These are phyloP conservation scores for Sugiyamaella paludigena DNA, from an alignment of 1,139 yeast genomes.

Conservation along the genomic window DNA sequence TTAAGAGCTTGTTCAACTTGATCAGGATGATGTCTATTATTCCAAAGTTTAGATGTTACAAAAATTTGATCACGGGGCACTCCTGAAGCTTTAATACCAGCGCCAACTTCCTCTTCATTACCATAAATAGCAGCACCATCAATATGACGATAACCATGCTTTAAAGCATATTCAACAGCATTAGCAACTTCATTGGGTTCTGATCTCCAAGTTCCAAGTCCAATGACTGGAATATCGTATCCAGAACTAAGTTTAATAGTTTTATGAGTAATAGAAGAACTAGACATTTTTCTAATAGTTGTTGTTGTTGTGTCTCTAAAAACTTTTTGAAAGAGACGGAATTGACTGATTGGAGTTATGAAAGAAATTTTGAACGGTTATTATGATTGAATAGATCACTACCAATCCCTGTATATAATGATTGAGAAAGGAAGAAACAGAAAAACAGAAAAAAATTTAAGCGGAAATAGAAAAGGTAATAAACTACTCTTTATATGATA, in stretches of 20 bases:
- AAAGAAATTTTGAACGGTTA: too few relatives aligned
- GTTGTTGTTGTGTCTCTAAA: too few relatives aligned
- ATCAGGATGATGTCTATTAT: slow-evolving; percentile 60
- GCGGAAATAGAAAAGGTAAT: too few relatives aligned
- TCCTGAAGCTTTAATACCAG: slow-evolving; percentile 37
- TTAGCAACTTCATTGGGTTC: slow-evolving; percentile 36
- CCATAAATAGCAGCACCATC: slow-evolving; percentile 63
- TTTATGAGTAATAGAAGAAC: not conserved
- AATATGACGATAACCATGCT: slow-evolving; percentile 57
- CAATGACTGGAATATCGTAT: slow-evolving; percentile 45
- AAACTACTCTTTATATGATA: too few relatives aligned
- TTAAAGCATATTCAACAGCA: slow-evolving; percentile 48
- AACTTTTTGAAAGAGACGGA: too few relatives aligned
- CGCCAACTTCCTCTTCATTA: slow-evolving; percentile 56
- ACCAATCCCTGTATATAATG: too few relatives aligned
- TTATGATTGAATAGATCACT: too few relatives aligned
- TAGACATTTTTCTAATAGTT: too few relatives aligned
- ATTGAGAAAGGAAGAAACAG: too few relatives aligned
- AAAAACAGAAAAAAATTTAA: too few relatives aligned
- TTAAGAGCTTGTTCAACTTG: slow-evolving; percentile 56
- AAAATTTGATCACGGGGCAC: slow-evolving; percentile 61
- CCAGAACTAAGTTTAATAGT: slow-evolving; percentile 35
- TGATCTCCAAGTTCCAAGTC: slow-evolving; percentile 64
- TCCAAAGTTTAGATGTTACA: slow-evolving; percentile 81
- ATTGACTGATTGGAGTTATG: too few relatives aligned